These are phyloP conservation scores for Epichloe uncinata DNA, from an alignment of 2,329 filamentous ascomycete genomes.

Conservation along the genomic window DNA sequence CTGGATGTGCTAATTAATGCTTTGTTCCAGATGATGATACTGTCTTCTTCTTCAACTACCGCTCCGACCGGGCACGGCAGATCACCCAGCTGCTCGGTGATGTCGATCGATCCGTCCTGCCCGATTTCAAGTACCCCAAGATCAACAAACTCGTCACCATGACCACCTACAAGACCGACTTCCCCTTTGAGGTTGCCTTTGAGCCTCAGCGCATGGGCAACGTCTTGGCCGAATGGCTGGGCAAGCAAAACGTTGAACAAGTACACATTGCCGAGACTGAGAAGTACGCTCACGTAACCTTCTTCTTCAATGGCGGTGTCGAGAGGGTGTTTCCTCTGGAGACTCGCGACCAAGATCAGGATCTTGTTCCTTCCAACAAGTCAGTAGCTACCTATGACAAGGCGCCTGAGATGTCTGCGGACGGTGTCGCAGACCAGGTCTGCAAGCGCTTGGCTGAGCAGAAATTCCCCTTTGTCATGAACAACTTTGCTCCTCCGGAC, in stretches of 20 bases:
- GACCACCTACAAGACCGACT: slow-evolving; percentile 96
- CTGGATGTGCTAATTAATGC: slow-evolving; percentile 3
- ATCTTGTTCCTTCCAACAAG: slow-evolving; percentile 78
- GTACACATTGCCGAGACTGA: slow-evolving; percentile 97
- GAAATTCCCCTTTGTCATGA: slow-evolving; percentile 95
- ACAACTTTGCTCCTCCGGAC: slow-evolving; percentile 98
- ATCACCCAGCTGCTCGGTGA: slow-evolving; percentile 89
- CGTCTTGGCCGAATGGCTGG: slow-evolving; percentile 93
- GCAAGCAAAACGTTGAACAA: slow-evolving; percentile 79
- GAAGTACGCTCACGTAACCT: slow-evolving; percentile 98
- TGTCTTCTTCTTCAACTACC: slow-evolving; percentile 99
- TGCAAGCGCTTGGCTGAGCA: slow-evolving; percentile 73
- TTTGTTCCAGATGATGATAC: slow-evolving; percentile 61
- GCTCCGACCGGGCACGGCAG: slow-evolving; percentile 92
- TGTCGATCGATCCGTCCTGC: slow-evolving; percentile 78
- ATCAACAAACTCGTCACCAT: slow-evolving; percentile 79
- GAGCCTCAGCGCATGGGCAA: slow-evolving; percentile 93
- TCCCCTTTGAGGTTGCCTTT: slow-evolving; percentile 84
- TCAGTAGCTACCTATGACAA: slow-evolving; percentile 85
- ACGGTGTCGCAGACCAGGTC: slow-evolving; percentile 78
- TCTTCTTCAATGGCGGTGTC: slow-evolving; percentile 99
- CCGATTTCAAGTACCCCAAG: slow-evolving; percentile 90
- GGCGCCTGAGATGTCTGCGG: slow-evolving; percentile 91
- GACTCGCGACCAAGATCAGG: slow-evolving; percentile 68
- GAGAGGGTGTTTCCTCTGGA: slow-evolving; percentile 93